A percentile compares a stretch with the other conserved stretches of the same genome.
Evolutionary conservation across 441 rosid genomes (phyloP).

Genomic region (Euphorbia corollata): DNA sequence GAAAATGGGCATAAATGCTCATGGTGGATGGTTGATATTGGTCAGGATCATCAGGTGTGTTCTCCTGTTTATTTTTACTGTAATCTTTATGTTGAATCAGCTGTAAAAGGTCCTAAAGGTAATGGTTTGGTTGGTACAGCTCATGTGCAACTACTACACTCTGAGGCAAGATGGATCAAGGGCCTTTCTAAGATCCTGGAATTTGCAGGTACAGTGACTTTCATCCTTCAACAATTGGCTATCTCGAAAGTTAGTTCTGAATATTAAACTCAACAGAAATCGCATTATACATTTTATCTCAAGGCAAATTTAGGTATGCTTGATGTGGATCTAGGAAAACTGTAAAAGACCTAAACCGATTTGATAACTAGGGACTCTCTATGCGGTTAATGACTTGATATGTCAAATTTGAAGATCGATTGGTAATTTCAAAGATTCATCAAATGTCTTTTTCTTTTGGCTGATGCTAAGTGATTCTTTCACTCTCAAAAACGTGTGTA

Average conservation of each 20-base stretch:
- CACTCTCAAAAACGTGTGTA: conserved; percentile 7
- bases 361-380: too few species aligned
- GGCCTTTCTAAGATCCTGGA: conserved; percentile 73
- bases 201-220: conserved; percentile 54
- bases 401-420: too few species aligned
- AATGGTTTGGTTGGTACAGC: conserved; percentile 41
- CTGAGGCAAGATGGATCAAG: conserved; percentile 88
- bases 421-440: too few species aligned
- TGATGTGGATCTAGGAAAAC: too few species aligned
- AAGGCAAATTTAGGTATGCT: too few species aligned
- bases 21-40: conserved; percentile 96
- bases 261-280: too few species aligned
- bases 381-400: too few species aligned
- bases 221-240: not conserved
- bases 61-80: not conserved
- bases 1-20: conserved; percentile 61
- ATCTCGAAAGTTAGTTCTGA: too few species aligned
- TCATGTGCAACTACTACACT: conserved; percentile 91
- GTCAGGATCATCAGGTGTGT: conserved; percentile 86
- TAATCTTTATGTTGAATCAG: not conserved
- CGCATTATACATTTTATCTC: too few species aligned
- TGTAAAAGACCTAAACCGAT: too few species aligned
- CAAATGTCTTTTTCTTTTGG: too few species aligned
- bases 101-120: not conserved
- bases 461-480: too few species aligned